These are phyloP conservation scores for Colletotrichum kahawae DNA, from an alignment of 2,329 filamentous ascomycete genomes.

Conservation along the genomic window DNA sequence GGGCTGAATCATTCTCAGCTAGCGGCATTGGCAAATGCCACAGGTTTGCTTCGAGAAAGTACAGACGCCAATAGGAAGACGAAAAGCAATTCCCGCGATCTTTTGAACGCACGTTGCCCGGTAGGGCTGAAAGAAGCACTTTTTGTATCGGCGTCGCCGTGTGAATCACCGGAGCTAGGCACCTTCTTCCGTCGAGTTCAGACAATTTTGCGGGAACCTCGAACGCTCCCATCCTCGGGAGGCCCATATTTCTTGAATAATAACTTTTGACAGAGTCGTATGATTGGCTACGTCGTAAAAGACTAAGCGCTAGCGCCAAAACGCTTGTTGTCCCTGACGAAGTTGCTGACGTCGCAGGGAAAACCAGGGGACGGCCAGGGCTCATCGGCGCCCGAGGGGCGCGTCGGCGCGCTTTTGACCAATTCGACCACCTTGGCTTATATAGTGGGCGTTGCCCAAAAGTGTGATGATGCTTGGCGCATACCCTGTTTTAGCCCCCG, in stretches of 20 bases:
- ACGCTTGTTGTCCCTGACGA: neutral
- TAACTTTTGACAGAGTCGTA: neutral
- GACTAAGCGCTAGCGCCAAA: neutral
- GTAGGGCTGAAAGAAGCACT: neutral
- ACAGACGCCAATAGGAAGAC: neutral
- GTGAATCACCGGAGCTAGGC: neutral
- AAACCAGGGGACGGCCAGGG: neutral
- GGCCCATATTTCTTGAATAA: neutral
- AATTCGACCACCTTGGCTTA: neutral
- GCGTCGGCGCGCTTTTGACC: neutral
- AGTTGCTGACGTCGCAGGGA: neutral
- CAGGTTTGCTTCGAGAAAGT: neutral
- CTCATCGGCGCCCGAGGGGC: neutral
- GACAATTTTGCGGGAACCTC: neutral
- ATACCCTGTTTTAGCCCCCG: slow-evolving; percentile 3
- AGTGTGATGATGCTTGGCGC: neutral
- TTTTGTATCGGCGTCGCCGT: neutral
- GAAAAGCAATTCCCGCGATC: neutral
- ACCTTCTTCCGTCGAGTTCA: neutral
- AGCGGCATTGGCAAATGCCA: neutral
- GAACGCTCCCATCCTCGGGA: neutral
- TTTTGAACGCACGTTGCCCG: neutral
- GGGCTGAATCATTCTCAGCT: neutral
- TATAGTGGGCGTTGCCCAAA: slow-evolving; percentile 5
- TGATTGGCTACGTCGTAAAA: neutral